These are phyloP conservation scores for Pinus taeda DNA, from an alignment of 75 land plant genomes.

Conservation along the genomic window DNA sequence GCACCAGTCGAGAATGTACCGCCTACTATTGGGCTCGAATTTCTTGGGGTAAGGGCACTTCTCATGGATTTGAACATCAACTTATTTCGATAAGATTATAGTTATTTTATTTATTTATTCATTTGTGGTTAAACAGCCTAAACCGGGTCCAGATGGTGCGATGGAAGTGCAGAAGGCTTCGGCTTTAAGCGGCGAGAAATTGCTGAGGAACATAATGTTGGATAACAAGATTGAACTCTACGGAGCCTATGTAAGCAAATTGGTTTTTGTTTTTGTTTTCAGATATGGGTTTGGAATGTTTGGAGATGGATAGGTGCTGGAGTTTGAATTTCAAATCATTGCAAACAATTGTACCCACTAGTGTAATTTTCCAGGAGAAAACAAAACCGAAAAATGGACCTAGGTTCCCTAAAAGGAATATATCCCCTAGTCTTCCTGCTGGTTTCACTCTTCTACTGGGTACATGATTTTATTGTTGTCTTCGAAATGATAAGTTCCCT, in stretches of 20 bases:
- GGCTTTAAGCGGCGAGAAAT: slow-evolving; percentile 84
- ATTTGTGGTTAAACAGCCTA: slow-evolving; percentile 18
- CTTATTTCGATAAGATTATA: not conserved
- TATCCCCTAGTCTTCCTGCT: too few relatives aligned
- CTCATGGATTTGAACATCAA: not conserved
- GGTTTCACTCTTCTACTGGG: too few relatives aligned
- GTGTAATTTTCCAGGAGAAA: too few relatives aligned
- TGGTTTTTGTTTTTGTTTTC: not conserved
- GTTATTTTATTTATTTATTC: slow-evolving; percentile 2
- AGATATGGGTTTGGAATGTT: not conserved
- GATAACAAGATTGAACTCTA: slow-evolving; percentile 95
- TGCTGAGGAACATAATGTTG: slow-evolving; percentile 78
- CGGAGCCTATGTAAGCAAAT: slow-evolving; percentile 67
- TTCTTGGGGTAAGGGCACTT: slow-evolving; percentile 31
- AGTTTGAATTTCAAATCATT: not conserved
- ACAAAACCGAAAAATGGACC: too few relatives aligned
- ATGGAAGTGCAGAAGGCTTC: slow-evolving; percentile 37
- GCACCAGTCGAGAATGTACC: slow-evolving; percentile 19
- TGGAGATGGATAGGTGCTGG: not conserved
- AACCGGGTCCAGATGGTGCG: slow-evolving; percentile 47
- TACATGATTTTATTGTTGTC: too few relatives aligned
- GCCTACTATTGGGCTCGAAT: slow-evolving; percentile 57
- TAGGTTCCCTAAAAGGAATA: too few relatives aligned
- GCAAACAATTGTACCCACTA: not conserved
- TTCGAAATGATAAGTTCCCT: too few relatives aligned